These are phyloP conservation scores for Botrytis squamosa DNA, from an alignment of 2,329 filamentous ascomycete genomes.

Conservation along the genomic window DNA sequence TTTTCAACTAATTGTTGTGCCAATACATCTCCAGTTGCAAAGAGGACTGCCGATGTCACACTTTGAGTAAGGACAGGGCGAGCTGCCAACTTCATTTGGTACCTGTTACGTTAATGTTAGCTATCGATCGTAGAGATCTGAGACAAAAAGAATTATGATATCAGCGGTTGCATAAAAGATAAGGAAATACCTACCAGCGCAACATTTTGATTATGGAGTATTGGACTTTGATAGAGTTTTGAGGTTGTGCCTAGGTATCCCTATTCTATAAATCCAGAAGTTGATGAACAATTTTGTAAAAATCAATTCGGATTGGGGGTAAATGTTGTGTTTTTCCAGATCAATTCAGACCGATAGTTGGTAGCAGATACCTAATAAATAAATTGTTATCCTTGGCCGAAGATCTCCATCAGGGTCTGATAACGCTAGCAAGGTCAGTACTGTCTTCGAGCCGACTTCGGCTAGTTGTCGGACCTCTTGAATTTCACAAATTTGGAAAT, in stretches of 20 bases:
- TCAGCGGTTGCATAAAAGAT: conserved; percentile 4
- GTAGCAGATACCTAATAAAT: conserved; percentile 3
- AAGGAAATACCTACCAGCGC: conserved; percentile 34
- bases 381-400: conserved; percentile 6
- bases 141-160: not conserved
- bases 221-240: not conserved
- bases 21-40: conserved; percentile 85
- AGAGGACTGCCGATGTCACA: conserved; percentile 86
- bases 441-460: not conserved
- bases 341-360: conserved; percentile 3
- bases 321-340: not conserved
- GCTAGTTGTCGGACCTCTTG: not conserved
- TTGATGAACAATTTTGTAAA: not conserved
- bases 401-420: conserved; percentile 7
- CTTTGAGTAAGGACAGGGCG: conserved; percentile 87
- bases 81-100: conserved; percentile 77
- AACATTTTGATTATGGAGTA: conserved; percentile 32
- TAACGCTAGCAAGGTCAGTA: not conserved
- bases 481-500: not conserved
- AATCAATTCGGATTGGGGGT: not conserved
- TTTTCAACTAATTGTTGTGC: conserved; percentile 90
- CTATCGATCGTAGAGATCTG: conserved; percentile 12
- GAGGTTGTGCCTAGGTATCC: not conserved
- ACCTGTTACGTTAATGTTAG: conserved; percentile 54
- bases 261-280: not conserved